Base-by-base conservation (phyloP, 805 yeast genomes). In the Metschnikowia koreensis region DNA sequence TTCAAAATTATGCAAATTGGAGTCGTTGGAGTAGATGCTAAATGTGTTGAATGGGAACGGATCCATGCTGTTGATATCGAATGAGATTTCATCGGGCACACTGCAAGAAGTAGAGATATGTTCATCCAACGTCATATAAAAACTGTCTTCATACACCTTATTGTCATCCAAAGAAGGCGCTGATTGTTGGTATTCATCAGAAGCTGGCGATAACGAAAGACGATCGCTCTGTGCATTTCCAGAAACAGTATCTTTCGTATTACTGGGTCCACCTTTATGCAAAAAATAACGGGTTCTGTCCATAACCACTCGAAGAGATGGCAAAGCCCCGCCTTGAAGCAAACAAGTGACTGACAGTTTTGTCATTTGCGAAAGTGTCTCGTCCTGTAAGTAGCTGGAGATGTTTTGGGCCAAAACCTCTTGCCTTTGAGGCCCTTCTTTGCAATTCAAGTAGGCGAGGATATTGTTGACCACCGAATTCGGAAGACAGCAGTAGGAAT, bases 401-500 rank as follows among this genome's bases (percentile, higher is more conserved):
- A 74, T 57, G 12, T 54, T 39, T 7, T 62, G n/a, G 7, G 17
- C 57, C 11, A 65, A 51, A 1, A 60, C 12, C 11, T 39, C 40
- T 28, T 28, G 38, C 13, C 28, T 31, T 3, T 26, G 39, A 8
- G 27, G 31, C 22, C 31, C 47, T 1, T 43, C 29, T 8, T 28
- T 36, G 37, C 36, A 37, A 33, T 41, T 43, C 33, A 54, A 44
- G 43, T 42, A 54, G 8, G 46, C 31, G n/a, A 58, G 44, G 10
- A 58, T 41, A 22, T 43, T 39, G 37, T 54, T 49, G 9, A 45
- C 61, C 37, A 58, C 44, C 7, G 51, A 51, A 53, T 70, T 73
- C n/a, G 77, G 71, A 13, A 74, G 59, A 22, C 63, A 59, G 49
- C 77, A 74, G 55, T 73, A 71, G 8, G 75, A 57, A 54, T 66